phyloP scores from a whole-genome alignment of 2,329 filamentous ascomycete species.

The Kalaharituber pfeilii region DNA sequence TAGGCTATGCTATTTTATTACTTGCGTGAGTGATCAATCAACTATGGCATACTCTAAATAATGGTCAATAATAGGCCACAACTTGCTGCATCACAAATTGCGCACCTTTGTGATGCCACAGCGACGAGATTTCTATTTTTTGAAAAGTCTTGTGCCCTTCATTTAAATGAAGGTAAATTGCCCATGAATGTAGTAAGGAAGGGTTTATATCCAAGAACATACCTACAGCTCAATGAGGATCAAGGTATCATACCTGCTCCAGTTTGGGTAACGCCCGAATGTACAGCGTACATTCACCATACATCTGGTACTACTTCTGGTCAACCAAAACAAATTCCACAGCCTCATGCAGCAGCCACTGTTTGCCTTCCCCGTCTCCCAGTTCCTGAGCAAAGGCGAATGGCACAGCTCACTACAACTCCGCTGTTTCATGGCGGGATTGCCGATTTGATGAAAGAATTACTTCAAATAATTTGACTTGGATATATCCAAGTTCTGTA shows the following conservation, averaged over 20 bases:
- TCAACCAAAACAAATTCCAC: constrained; percentile 44
- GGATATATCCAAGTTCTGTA: constrained; percentile 41
- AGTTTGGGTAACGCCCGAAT: constrained; percentile 11
- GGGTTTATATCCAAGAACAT: background rate
- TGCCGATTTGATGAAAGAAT: constrained; percentile 45
- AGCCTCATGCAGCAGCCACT: constrained; percentile 39
- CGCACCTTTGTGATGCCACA: constrained; percentile 36
- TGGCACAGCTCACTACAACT: constrained; percentile 45
- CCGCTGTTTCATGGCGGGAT: constrained; percentile 49
- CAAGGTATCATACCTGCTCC: background rate
- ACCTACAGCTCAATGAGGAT: background rate
- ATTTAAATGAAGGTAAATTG: constrained; percentile 4
- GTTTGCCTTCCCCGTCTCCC: constrained; percentile 34
- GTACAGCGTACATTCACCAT: constrained; percentile 42
- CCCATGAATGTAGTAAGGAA: background rate
- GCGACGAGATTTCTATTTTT: constrained; percentile 30
- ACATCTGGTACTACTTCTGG: constrained; percentile 49
- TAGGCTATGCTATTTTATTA: constrained; percentile 39
- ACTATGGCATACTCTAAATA: constrained; percentile 1
- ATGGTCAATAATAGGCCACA: constrained; percentile 30
- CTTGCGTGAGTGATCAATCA: constrained; percentile 32
- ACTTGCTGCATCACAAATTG: constrained; percentile 32
- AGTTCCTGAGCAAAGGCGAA: constrained; percentile 25
- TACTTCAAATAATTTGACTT: constrained; percentile 42
- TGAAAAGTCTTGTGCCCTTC: constrained; percentile 8